Evolutionary conservation across 306 rosid genomes (phyloP), one percentile per base, ranked within the genome.

Genomic region (Casuarina glauca): DNA sequence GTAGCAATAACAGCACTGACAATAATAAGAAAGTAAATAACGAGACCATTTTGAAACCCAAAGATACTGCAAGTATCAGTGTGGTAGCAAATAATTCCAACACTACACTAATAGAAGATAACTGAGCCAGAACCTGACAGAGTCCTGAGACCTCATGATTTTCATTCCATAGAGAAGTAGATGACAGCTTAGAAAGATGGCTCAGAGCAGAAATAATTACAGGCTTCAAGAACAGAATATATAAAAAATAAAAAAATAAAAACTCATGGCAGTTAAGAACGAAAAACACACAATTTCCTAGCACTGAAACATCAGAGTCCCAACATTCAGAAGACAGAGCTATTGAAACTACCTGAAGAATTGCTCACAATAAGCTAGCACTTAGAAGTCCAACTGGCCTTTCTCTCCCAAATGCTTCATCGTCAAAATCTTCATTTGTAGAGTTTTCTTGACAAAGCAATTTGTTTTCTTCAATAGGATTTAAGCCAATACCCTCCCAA

Each of bases 401-500:
- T 69, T 96, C 97, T 86, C 89, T 78, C 55, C 87, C 96, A 78
- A 93, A 93, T 54, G 96, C 70, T 76, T 91, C 97, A 62, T 93
- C 97, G 45, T 84, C 99, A 81, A 91, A 91, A 86, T 90, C 98
- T 88, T 93, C 97, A 81, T 91, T 91, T 60, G 91, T 89, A 51
- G 97, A 93, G 77, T 93, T 93, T 82, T 96, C 98, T 87, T 93
- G 99, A 84, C 99, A 93, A 54, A 96, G 73, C 82, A 88, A 83
- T 78, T 83, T 86, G 79, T 79, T 80, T 72, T 88, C 94, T 17
- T 62, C 80, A 43, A 74, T 73, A 74, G 93, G 82, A 76, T 86
- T 90, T 72, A 87, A 69, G 77, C 74, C 90, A 81, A 86, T 87
- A 84, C 90, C 57, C 48, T 87, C 92, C 97, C 93, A 91, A 71